These are phyloP conservation scores for Cladosporium sp. DNA, from an alignment of 2,329 filamentous ascomycete genomes.

Conservation along the genomic window DNA sequence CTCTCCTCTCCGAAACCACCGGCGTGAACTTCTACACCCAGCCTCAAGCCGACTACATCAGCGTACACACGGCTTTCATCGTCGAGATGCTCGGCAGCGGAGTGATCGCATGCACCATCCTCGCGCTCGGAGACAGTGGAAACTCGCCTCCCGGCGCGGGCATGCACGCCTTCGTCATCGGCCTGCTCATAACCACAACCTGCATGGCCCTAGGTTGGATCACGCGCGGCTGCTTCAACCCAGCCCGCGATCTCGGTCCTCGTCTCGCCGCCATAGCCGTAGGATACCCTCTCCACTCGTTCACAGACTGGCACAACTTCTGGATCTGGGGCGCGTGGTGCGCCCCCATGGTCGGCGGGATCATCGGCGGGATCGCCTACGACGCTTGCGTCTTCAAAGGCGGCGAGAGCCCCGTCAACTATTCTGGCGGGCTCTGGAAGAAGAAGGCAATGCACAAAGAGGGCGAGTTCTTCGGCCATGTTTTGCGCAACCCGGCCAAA, in stretches of 20 bases:
- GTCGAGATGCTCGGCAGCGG: conserved; percentile 35
- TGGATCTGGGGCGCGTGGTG: conserved; percentile 46
- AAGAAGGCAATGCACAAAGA: conserved; percentile 20
- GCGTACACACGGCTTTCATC: conserved; percentile 41
- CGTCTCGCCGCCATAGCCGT: conserved; percentile 44
- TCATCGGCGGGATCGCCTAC: conserved; percentile 45
- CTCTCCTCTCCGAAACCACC: conserved; percentile 18
- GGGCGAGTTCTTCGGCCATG: conserved; percentile 13
- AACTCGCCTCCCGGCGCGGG: conserved; percentile 40
- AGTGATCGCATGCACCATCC: conserved; percentile 40
- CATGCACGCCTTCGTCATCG: conserved; percentile 50
- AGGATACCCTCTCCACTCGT: conserved; percentile 38
- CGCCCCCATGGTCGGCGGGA: conserved; percentile 39
- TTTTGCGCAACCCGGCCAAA: conserved; percentile 6
- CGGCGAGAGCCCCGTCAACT: conserved; percentile 51
- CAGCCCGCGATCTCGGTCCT: conserved; percentile 49
- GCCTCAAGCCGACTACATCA: conserved; percentile 23
- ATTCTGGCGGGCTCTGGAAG: conserved; percentile 33
- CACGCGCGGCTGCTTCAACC: conserved; percentile 48
- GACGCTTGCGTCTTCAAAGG: conserved; percentile 49
- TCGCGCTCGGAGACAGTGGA: conserved; percentile 31
- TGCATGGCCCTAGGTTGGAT: conserved; percentile 43
- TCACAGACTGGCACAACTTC: conserved; percentile 36
- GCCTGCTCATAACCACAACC: conserved; percentile 37
- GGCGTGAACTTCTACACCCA: conserved; percentile 27